Evolutionary conservation across 1,284 basidiomycete genomes (phyloP), one percentile per base, ranked within the genome.

Genomic region (Meira nashicola): DNA sequence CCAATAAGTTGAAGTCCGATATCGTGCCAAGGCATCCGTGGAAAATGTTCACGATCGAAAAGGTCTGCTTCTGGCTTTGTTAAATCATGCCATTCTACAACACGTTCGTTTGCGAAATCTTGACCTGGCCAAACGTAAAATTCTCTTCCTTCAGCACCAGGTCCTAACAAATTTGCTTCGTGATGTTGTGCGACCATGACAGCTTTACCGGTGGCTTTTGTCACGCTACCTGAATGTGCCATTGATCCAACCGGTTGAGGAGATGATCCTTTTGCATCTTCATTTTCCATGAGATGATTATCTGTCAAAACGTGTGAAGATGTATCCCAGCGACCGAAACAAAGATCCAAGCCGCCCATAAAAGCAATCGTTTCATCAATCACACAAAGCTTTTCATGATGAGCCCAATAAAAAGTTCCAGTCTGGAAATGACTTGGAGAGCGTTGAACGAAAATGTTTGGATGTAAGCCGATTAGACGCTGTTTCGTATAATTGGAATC

Each of bases 11-110:
- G 95, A 80, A 97, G 83, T 0, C 87, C 90, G 23, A 95, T 89
- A 75, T 99, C 95, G 80, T 99, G 95, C 94, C 94, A 99, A 23
- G 95, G 93, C 92, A 98, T 97, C 28, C 95, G 84, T 1, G 94
- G 90, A 25, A 90, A 84, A 77, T 88, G 93, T 7, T 83, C 80
- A 44, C 95, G 86, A 71, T 96, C 90, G 72, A 96, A 92, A 86
- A 95, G 89, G 75, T 97, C 92, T 66, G 96, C 89, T 51, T 89
- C 86, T 0, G 94, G 94, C 78, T 93, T 95, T 74, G 87, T 86
- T 52, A 99, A 83, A 2, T 85, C 86, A 67, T 89, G 85, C 80
- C 95, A 98, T 79, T 98, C 95, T 57, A 83, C 81, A 6, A 95
- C 83, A 8, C 94, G 86, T 53, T 90, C 89, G 73, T 97, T 97